Percentiles rank a stretch among this genome's conserved stretches.
These are phyloP conservation scores for Leucocoprinus birnbaumii DNA, from an alignment of 768 basidiomycete species.

Conservation along the genomic window DNA sequence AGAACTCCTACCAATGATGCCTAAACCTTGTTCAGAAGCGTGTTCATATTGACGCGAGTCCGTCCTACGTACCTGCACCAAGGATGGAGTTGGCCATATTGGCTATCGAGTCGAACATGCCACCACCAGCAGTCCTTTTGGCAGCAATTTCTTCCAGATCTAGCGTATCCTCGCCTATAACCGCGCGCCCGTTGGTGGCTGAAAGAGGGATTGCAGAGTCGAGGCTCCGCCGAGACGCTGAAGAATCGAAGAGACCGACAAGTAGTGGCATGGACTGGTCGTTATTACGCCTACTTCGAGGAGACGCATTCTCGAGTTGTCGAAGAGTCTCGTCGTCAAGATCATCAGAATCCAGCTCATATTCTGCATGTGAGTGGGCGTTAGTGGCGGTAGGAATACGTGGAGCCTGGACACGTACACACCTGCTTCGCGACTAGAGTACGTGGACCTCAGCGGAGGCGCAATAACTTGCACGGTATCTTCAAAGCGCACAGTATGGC, in stretches of 20 bases:
- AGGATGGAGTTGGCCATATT: constrained; percentile 98
- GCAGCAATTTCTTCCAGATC: constrained; percentile 73
- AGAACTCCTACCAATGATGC: constrained; percentile 63
- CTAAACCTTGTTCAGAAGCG: constrained; percentile 28
- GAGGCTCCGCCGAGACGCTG: constrained; percentile 50
- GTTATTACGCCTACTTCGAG: constrained; percentile 30
- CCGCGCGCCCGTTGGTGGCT: constrained; percentile 29
- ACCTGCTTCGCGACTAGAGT: constrained; percentile 80
- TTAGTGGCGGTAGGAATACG: constrained; percentile 4
- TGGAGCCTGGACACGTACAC: constrained; percentile 33
- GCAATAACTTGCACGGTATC: constrained; percentile 69
- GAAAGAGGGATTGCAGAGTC: constrained; percentile 55
- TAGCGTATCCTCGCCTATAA: constrained; percentile 35
- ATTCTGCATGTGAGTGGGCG: constrained; percentile 47
- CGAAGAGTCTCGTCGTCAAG: constrained; percentile 50
- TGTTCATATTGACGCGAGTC: constrained; percentile 15
- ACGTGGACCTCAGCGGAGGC: constrained; percentile 68
- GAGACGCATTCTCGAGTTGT: constrained; percentile 24
- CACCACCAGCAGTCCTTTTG: constrained; percentile 66
- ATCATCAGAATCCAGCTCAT: constrained; percentile 81
- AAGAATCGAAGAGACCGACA: constrained; percentile 71
- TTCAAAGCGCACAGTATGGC: constrained; percentile 57
- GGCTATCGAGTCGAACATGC: constrained; percentile 75
- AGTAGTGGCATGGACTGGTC: constrained; percentile 75
- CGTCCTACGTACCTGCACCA: constrained; percentile 67